These are phyloP conservation scores for Calcarisporium arbuscula DNA, from an alignment of 2,329 filamentous ascomycete genomes.

Conservation along the genomic window DNA sequence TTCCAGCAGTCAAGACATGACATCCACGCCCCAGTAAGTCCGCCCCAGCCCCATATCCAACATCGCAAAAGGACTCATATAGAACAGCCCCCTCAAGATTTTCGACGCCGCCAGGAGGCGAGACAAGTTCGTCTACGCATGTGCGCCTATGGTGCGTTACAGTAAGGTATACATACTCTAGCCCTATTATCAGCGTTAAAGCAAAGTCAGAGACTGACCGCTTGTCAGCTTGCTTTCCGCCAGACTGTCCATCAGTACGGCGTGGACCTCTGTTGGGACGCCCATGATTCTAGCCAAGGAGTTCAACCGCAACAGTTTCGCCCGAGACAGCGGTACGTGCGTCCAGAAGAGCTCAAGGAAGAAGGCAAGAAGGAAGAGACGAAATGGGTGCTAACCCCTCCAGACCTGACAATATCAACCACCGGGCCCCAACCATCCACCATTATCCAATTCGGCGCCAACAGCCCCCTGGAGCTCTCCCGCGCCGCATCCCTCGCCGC, in stretches of 20 bases:
- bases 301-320: slow-evolving; percentile 55
- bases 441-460: slow-evolving; percentile 63
- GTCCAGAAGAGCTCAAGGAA: neutral
- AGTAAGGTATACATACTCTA: slow-evolving; percentile 39
- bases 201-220: slow-evolving; percentile 7
- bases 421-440: slow-evolving; percentile 47
- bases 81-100: slow-evolving; percentile 50
- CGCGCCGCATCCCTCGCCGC: slow-evolving; percentile 56
- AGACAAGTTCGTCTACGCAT: slow-evolving; percentile 49
- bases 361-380: neutral
- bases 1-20: too few species aligned
- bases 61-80: too few species aligned
- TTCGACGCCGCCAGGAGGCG: slow-evolving; percentile 49
- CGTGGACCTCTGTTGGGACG: slow-evolving; percentile 62
- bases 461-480: slow-evolving; percentile 53
- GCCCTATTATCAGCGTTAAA: neutral
- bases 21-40: too few species aligned
- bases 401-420: slow-evolving; percentile 57
- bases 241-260: slow-evolving; percentile 60
- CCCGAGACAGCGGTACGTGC: slow-evolving; percentile 51
- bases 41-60: too few species aligned
- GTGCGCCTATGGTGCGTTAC: slow-evolving; percentile 64
- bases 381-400: neutral
- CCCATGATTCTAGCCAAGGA: slow-evolving; percentile 68
- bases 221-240: slow-evolving; percentile 57